phyloP scores from a whole-genome alignment of 73 alveolate genomes.

The Breviolum minutum region DNA sequence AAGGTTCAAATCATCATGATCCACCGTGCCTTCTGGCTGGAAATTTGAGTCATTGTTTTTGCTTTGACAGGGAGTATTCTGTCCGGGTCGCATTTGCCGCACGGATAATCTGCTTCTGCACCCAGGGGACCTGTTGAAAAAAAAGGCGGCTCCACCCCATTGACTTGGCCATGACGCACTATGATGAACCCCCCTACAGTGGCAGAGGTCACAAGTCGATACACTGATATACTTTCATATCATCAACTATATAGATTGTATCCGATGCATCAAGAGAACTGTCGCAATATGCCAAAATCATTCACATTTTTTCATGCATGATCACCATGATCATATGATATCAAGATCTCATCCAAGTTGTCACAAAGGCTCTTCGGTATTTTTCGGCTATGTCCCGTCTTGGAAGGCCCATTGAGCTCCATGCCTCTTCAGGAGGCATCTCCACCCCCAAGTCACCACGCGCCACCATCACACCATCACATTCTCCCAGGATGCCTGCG shows the following conservation, averaged over 20 bases:
- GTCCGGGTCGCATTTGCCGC: conserved; percentile 53
- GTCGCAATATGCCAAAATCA: not conserved
- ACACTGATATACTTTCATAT: no score
- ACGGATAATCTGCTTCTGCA: conserved; percentile 98
- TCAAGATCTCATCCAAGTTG: no score
- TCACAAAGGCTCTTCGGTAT: no score
- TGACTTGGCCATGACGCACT: no score
- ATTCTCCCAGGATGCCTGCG: conserved; percentile 8
- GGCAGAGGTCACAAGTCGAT: no score
- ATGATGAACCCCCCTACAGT: no score
- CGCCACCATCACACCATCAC: conserved; percentile 99
- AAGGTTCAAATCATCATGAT: not conserved
- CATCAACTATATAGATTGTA: no score
- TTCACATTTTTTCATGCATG: not conserved
- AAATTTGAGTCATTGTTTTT: not conserved
- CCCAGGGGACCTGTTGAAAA: conserved; percentile 97
- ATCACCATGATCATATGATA: not conserved
- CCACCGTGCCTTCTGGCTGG: not conserved
- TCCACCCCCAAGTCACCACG: conserved; percentile 99
- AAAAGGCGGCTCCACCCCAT: no score
- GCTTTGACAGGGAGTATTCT: not conserved
- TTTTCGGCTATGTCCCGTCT: no score
- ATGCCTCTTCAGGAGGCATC: conserved; percentile 97
- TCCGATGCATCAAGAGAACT: no score
- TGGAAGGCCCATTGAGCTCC: not conserved